These are phyloP conservation scores for Malassezia sp. DNA, from an alignment of 1,284 basidiomycete genomes.

Conservation along the genomic window DNA sequence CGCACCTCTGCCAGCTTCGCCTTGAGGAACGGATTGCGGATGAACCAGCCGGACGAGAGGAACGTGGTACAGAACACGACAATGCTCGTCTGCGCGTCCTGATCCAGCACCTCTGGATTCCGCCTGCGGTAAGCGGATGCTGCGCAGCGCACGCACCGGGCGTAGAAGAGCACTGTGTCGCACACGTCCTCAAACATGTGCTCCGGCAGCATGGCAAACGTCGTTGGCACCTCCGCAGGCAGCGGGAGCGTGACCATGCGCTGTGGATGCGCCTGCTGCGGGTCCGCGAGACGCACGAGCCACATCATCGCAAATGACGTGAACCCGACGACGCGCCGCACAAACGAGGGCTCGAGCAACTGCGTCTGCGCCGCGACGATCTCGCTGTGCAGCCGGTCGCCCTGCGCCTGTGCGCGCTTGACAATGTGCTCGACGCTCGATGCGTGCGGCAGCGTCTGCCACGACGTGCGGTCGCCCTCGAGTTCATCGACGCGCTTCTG, in stretches of 20 bases:
- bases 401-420: conserved; percentile 34
- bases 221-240: conserved; percentile 67
- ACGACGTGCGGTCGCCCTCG: conserved; percentile 50
- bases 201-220: conserved; percentile 82
- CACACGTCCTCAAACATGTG: conserved; percentile 89
- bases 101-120: conserved; percentile 68
- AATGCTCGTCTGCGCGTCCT: conserved; percentile 64
- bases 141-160: too few species aligned
- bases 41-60: conserved; percentile 84
- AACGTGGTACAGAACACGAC: conserved; percentile 82
- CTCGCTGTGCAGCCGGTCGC: conserved; percentile 43
- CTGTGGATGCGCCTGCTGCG: conserved; percentile 63
- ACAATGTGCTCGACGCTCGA: conserved; percentile 43
- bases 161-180: conserved; percentile 68
- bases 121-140: conserved; percentile 59
- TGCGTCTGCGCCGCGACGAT: conserved; percentile 74
- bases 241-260: conserved; percentile 53
- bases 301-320: conserved; percentile 83
- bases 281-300: conserved; percentile 86
- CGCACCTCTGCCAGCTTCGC: conserved; percentile 94
- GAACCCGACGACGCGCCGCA: conserved; percentile 69
- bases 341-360: conserved; percentile 72
- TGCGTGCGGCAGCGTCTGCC: conserved; percentile 29
- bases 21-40: conserved; percentile 97
- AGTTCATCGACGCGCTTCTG: conserved; percentile 66